Conservation (phyloP, 345 rosid genomes). For the Lepidium africanum region DNA sequence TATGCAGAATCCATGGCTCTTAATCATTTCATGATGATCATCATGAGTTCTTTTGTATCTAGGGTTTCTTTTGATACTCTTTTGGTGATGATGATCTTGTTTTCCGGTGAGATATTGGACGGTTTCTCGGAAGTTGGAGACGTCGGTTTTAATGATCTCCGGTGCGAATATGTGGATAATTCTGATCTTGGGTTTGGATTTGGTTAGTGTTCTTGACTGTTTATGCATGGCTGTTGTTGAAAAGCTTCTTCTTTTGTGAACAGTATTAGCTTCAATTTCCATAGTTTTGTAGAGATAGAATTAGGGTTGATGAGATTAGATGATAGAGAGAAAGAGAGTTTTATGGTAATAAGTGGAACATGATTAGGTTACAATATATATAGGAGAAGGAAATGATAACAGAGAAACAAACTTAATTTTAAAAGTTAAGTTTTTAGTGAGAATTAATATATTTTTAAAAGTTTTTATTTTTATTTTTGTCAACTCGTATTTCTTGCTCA, state of each 20-base stretch:
- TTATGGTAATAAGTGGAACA: conserved; percentile 15
- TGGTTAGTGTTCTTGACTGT: conserved; percentile 41
- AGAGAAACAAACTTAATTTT: neutral
- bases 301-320: conserved; percentile 7
- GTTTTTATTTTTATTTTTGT: neutral
- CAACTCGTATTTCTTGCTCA: neutral
- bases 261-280: conserved; percentile 26
- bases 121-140: conserved; percentile 59
- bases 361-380: conserved; percentile 7
- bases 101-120: conserved; percentile 87
- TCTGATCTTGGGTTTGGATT: conserved; percentile 63
- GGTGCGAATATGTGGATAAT: conserved; percentile 83
- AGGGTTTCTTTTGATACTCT: conserved; percentile 20
- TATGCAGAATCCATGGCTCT: neutral
- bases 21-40: neutral
- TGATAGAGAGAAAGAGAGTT: conserved; percentile 26
- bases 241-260: conserved; percentile 22
- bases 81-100: conserved; percentile 30
- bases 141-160: conserved; percentile 86
- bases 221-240: conserved; percentile 35
- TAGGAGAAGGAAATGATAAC: neutral
- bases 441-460: neutral
- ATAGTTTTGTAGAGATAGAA: neutral
- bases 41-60: neutral
- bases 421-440: neutral